These are phyloP conservation scores for Rhodotorula toruloides DNA, from an alignment of 768 basidiomycete genomes.

Conservation along the genomic window DNA sequence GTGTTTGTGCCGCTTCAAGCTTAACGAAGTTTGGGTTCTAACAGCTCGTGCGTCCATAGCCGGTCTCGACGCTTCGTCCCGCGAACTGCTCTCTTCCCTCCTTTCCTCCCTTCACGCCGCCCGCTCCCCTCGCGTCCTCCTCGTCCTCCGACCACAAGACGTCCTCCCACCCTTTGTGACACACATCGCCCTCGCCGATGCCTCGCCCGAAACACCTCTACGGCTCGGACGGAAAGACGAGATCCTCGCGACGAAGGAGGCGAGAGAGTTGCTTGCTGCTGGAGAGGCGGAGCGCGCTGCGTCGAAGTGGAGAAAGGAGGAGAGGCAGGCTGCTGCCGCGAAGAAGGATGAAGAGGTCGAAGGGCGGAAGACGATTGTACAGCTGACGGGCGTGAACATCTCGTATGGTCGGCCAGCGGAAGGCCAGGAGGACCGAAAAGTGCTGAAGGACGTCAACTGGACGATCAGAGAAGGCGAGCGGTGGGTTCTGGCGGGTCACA, in stretches of 20 bases:
- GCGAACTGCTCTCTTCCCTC: slow-evolving; percentile 57
- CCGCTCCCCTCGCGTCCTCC: slow-evolving; percentile 58
- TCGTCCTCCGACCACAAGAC: slow-evolving; percentile 67
- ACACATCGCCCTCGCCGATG: slow-evolving; percentile 53
- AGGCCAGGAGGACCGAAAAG: slow-evolving; percentile 48
- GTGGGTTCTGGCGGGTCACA: slow-evolving; percentile 85
- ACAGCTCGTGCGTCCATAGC: slow-evolving; percentile 51
- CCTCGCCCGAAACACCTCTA: neutral
- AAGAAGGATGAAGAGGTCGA: neutral
- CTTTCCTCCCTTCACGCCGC: slow-evolving; percentile 56
- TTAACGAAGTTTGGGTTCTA: neutral
- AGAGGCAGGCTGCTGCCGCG: slow-evolving; percentile 1
- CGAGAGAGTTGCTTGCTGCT: slow-evolving; percentile 4
- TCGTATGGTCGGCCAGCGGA: slow-evolving; percentile 51
- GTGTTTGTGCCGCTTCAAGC: slow-evolving; percentile 41
- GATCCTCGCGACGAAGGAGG: slow-evolving; percentile 1
- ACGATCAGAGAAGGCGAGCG: slow-evolving; percentile 71
- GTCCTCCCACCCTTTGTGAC: slow-evolving; percentile 66
- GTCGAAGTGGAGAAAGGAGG: neutral
- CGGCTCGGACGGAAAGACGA: slow-evolving; percentile 9
- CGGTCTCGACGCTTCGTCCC: slow-evolving; percentile 64
- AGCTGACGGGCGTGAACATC: slow-evolving; percentile 62
- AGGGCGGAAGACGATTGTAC: neutral
- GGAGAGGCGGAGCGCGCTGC: slow-evolving; percentile 3
- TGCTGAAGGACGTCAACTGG: slow-evolving; percentile 69